phyloP scores from a whole-genome alignment of 73 alveolate genomes.

The Paramecium sexaurelia region DNA sequence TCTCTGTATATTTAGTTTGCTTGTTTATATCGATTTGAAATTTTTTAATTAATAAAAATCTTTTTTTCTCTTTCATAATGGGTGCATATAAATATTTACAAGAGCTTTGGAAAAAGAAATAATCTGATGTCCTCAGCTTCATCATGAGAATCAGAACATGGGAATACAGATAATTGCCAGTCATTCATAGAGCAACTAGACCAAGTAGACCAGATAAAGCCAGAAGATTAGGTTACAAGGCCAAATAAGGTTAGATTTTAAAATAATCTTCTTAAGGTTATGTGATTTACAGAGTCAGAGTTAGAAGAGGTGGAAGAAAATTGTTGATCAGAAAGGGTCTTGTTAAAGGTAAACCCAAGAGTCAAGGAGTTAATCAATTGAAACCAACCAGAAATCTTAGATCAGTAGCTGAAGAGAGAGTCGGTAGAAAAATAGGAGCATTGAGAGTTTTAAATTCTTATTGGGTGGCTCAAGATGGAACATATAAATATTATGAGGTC shows the following conservation, averaged over 20 bases:
- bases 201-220: constrained; percentile 99
- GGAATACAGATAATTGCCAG: constrained; percentile 99
- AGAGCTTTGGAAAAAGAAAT: constrained; percentile 99
- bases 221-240: constrained; percentile 98
- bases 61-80: constrained; percentile 72
- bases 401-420: constrained; percentile 99
- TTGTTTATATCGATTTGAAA: constrained; percentile 41
- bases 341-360: constrained; percentile 99
- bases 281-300: constrained; percentile 98
- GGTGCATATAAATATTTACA: constrained; percentile 98
- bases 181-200: constrained; percentile 95
- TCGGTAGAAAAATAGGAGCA: constrained; percentile 92
- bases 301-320: constrained; percentile 99
- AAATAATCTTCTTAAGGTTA: constrained; percentile 84
- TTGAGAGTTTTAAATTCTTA: constrained; percentile 99
- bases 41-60: constrained; percentile 48
- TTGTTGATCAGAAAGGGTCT: constrained; percentile 93
- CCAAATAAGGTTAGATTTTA: constrained; percentile 71
- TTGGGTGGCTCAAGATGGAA: constrained; percentile 99
- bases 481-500: constrained; percentile 98
- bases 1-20: not conserved
- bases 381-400: constrained; percentile 96
- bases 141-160: constrained; percentile 97
- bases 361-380: constrained; percentile 97
- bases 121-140: constrained; percentile 98